A percentile compares a stretch with the other conserved stretches of the same genome.
phyloP scores from a whole-genome alignment of 768 basidiomycete species.

The Amanita inopinata region DNA sequence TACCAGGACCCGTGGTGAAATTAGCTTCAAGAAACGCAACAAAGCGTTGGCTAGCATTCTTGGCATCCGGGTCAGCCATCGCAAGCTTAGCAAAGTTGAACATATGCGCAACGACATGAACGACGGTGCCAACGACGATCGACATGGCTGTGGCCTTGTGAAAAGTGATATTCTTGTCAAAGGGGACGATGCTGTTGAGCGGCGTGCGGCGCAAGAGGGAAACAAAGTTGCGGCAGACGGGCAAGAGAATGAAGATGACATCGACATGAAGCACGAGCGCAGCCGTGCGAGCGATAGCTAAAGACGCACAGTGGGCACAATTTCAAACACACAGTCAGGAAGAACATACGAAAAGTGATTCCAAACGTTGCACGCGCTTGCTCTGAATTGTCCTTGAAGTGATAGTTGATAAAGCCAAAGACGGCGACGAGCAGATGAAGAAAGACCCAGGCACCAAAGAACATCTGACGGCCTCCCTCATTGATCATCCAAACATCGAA shows the following conservation, averaged over 20 bases:
- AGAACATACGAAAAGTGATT: constrained; percentile 57
- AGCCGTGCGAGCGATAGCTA: constrained; percentile 80
- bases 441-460: constrained; percentile 74
- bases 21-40: constrained; percentile 69
- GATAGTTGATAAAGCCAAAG: constrained; percentile 72
- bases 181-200: constrained; percentile 79
- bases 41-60: constrained; percentile 42
- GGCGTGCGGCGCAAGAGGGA: constrained; percentile 81
- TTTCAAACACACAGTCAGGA: constrained; percentile 24
- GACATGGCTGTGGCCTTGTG: constrained; percentile 91
- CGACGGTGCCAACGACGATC: constrained; percentile 64
- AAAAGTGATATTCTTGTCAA: constrained; percentile 88
- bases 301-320: constrained; percentile 24
- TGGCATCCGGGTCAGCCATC: constrained; percentile 41
- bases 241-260: constrained; percentile 88
- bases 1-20: constrained; percentile 74
- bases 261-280: constrained; percentile 89
- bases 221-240: constrained; percentile 92
- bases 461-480: constrained; percentile 72
- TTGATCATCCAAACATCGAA: constrained; percentile 88
- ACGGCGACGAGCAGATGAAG: constrained; percentile 70
- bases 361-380: constrained; percentile 66
- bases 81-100: constrained; percentile 72
- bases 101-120: constrained; percentile 82
- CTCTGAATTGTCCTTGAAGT: constrained; percentile 66